Evolutionary conservation across 805 yeast species (phyloP).

Genomic region (Candida silvicultrix): DNA sequence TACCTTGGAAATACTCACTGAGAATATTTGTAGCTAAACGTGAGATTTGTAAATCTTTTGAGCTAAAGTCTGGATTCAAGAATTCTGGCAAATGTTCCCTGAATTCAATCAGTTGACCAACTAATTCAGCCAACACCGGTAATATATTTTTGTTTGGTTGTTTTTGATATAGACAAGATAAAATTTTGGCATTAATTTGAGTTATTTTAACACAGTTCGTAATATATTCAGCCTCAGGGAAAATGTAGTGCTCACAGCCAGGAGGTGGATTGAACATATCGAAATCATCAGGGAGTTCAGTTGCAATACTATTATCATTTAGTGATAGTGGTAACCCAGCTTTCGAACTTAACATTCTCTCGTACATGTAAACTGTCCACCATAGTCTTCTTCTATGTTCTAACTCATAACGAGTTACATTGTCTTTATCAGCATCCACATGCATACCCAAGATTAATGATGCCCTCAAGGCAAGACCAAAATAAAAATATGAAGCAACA

Average conservation of each 20-base stretch:
- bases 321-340: constrained; percentile 77
- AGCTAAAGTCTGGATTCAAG: constrained; percentile 57
- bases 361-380: constrained; percentile 84
- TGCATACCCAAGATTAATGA: constrained; percentile 73
- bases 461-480: constrained; percentile 69
- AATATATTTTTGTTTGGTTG: constrained; percentile 73
- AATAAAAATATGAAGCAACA: constrained; percentile 73
- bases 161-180: constrained; percentile 63
- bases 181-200: constrained; percentile 68
- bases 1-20: constrained; percentile 81
- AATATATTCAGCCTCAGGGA: constrained; percentile 74
- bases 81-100: constrained; percentile 58
- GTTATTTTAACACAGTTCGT: constrained; percentile 74
- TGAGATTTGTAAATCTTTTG: constrained; percentile 44
- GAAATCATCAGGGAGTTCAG: constrained; percentile 69
- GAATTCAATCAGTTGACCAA: constrained; percentile 63
- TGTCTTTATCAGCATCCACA: constrained; percentile 73
- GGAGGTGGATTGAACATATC: constrained; percentile 57
- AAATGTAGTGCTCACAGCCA: constrained; percentile 59
- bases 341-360: constrained; percentile 76
- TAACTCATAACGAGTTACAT: constrained; percentile 58
- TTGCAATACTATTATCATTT: constrained; percentile 76
- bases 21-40: constrained; percentile 66
- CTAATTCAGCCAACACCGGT: constrained; percentile 66
- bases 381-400: constrained; percentile 81